Conservation (phyloP, 345 rosid genomes). For the Arabidopsis arenosa region DNA sequence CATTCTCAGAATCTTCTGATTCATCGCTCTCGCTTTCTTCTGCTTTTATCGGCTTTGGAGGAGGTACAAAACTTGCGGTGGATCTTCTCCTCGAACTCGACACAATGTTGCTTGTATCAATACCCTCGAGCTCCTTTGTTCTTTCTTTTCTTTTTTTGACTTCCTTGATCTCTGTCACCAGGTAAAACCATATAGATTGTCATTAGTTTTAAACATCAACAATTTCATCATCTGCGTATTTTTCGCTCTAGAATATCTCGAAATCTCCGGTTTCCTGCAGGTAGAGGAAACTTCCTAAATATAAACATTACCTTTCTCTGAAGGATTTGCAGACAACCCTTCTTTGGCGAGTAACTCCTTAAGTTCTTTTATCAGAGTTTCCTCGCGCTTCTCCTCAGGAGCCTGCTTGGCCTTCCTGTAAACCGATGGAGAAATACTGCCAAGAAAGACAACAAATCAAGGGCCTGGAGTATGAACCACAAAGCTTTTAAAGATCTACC, state of each 20-base stretch:
- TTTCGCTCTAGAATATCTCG: neutral
- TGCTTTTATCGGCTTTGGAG: constrained; percentile 70
- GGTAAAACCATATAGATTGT: neutral
- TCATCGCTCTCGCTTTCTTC: constrained; percentile 59
- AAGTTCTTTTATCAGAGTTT: constrained; percentile 73
- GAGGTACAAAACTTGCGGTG: constrained; percentile 61
- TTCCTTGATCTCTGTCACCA: constrained; percentile 75
- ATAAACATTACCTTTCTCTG: constrained; percentile 68
- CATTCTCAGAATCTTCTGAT: constrained; percentile 46
- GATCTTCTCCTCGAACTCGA: constrained; percentile 84
- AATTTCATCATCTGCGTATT: no score
- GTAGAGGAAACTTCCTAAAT: constrained; percentile 1
- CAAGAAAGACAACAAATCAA: neutral
- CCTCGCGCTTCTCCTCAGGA: constrained; percentile 80
- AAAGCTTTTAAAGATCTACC: neutral
- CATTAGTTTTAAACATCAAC: neutral
- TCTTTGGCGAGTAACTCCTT: constrained; percentile 83
- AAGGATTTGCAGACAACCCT: constrained; percentile 81
- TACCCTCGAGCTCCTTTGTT: constrained; percentile 89
- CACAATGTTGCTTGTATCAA: constrained; percentile 85
- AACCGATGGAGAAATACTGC: constrained; percentile 75
- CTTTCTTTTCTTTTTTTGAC: constrained; percentile 76
- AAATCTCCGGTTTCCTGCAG: neutral
- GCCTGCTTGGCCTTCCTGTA: constrained; percentile 90
- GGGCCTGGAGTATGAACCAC: neutral